Evolutionary conservation across 768 basidiomycete species (phyloP).

Genomic region (Mycena galopus): DNA sequence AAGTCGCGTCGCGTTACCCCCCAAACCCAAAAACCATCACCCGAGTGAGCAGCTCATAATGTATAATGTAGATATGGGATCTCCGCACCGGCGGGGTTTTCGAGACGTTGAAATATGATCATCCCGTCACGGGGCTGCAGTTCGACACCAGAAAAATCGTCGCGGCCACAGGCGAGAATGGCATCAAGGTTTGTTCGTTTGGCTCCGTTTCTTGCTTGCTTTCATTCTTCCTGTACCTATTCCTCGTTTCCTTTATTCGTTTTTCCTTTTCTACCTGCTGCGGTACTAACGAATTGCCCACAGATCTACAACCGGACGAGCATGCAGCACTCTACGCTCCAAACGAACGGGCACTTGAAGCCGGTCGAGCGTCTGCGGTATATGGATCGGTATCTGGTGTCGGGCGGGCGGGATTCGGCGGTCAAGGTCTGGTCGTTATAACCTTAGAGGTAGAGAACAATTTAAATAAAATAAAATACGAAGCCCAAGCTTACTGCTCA

Average conservation of each 20-base stretch:
- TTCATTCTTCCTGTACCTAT: too few species aligned
- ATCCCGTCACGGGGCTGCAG: slow-evolving; percentile 90
- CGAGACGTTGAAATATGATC: slow-evolving; percentile 92
- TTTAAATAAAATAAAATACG: slow-evolving; percentile 2
- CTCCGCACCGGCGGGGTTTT: slow-evolving; percentile 89
- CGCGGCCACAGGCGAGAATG: slow-evolving; percentile 93
- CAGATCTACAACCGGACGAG: slow-evolving; percentile 97
- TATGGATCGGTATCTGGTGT: slow-evolving; percentile 95
- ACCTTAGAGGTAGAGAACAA: slow-evolving; percentile 36
- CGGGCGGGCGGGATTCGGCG: slow-evolving; percentile 87
- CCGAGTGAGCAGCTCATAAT: slow-evolving; percentile 5
- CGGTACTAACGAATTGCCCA: slow-evolving; percentile 8
- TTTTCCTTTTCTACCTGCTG: neutral
- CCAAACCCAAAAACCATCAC: slow-evolving; percentile 1
- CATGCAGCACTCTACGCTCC: slow-evolving; percentile 85
- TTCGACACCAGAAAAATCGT: slow-evolving; percentile 96
- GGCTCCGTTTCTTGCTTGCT: neutral
- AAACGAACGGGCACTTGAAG: slow-evolving; percentile 93
- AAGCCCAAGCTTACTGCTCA: too few species aligned
- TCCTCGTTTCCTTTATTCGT: neutral
- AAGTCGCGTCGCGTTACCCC: too few species aligned
- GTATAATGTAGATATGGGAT: slow-evolving; percentile 90
- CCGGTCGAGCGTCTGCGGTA: slow-evolving; percentile 92
- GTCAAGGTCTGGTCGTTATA: slow-evolving; percentile 96
- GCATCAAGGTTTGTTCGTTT: slow-evolving; percentile 76